phyloP scores from a whole-genome alignment of 1,284 basidiomycete genomes.

The Microbotryum violaceum region DNA sequence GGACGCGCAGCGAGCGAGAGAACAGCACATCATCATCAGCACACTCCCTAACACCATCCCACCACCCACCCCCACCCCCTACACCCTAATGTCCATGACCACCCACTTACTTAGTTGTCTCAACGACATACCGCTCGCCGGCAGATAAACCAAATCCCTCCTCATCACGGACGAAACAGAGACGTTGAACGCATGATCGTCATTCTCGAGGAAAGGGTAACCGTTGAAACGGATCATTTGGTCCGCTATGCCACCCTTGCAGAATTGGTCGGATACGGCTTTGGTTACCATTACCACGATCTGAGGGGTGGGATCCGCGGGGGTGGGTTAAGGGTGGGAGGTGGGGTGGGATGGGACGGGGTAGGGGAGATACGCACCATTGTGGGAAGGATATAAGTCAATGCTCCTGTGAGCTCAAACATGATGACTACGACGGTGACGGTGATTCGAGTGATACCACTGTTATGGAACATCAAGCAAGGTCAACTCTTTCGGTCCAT shows the following conservation, averaged over 20 bases:
- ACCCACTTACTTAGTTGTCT: constrained; percentile 60
- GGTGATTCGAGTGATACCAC: constrained; percentile 93
- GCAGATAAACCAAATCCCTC: constrained; percentile 63
- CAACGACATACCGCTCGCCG: constrained; percentile 66
- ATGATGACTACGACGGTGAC: constrained; percentile 98
- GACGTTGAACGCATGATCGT: constrained; percentile 82
- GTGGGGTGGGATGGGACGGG: neutral
- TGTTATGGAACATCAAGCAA: constrained; percentile 38
- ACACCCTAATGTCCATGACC: neutral
- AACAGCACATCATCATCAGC: neutral
- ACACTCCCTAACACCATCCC: no score
- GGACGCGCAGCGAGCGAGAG: neutral
- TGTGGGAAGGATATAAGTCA: constrained; percentile 95
- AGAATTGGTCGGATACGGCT: constrained; percentile 91
- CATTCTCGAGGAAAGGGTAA: constrained; percentile 83
- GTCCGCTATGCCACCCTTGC: constrained; percentile 88
- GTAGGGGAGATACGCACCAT: constrained; percentile 58
- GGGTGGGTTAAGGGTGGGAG: no score
- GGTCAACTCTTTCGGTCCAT: constrained; percentile 1
- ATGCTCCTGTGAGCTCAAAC: constrained; percentile 97
- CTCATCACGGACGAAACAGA: constrained; percentile 86
- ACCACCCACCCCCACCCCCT: no score
- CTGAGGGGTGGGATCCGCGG: constrained; percentile 44
- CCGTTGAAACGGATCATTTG: constrained; percentile 97
- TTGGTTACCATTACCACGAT: constrained; percentile 94